These are phyloP conservation scores for Xylaria telfairii DNA, from an alignment of 495 filamentous ascomycete genomes.

Conservation along the genomic window DNA sequence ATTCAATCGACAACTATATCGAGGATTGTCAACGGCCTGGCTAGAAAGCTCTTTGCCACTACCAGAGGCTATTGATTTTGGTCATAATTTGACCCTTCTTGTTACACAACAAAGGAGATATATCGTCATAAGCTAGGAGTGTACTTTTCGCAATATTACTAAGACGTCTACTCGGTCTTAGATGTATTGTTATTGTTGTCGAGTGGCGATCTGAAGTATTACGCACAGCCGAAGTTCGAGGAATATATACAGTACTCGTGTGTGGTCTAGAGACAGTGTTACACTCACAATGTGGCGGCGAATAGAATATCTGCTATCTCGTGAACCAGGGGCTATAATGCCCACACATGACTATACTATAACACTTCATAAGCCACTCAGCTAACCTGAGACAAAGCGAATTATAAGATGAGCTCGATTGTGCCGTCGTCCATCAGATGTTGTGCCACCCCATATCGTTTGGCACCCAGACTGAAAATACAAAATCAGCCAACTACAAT, in stretches of 20 bases:
- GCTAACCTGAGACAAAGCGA: neutral
- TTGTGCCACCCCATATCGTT: conserved; percentile 35
- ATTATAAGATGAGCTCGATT: conserved; percentile 33
- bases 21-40: neutral
- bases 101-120: neutral
- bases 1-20: neutral
- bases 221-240: neutral
- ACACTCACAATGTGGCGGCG: too few relatives aligned
- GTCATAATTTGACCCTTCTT: neutral
- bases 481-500: neutral
- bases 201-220: neutral
- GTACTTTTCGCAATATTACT: neutral
- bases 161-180: too few relatives aligned
- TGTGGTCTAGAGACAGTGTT: too few relatives aligned
- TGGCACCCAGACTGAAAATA: conserved; percentile 26
- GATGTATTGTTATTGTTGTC: neutral
- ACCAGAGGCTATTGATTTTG: neutral
- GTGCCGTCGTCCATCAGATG: conserved; percentile 27
- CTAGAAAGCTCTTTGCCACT: neutral
- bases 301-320: too few relatives aligned
- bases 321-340: too few relatives aligned
- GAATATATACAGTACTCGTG: neutral
- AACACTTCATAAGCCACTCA: too few relatives aligned
- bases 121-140: neutral
- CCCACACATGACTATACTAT: too few relatives aligned